phyloP scores from a whole-genome alignment of 2,329 filamentous ascomycete genomes.

The Cladosporium sp. region DNA sequence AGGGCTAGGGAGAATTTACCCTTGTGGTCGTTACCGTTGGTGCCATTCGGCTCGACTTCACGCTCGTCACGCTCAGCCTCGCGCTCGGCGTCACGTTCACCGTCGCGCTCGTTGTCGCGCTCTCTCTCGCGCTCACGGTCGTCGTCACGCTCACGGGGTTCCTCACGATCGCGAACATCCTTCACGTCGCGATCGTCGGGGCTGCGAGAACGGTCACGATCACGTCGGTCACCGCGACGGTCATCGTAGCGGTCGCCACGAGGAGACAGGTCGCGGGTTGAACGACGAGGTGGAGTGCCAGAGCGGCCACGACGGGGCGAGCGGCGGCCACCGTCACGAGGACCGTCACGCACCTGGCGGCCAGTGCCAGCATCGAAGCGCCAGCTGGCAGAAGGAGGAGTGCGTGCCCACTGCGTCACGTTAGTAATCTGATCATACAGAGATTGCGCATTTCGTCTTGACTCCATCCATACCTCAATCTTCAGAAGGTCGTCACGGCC shows the following conservation, averaged over 20 bases:
- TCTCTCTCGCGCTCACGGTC: conserved; percentile 61
- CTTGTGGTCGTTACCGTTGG: conserved; percentile 87
- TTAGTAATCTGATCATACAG: conserved; percentile 22
- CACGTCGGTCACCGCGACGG: conserved; percentile 68
- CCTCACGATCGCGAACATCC: conserved; percentile 58
- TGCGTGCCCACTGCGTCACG: conserved; percentile 84
- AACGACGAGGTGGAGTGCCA: conserved; percentile 16
- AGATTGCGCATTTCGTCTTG: background rate
- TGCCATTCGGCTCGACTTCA: conserved; percentile 28
- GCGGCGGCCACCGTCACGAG: conserved; percentile 58
- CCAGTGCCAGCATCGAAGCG: conserved; percentile 91
- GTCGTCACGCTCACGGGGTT: conserved; percentile 39
- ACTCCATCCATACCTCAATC: conserved; percentile 72
- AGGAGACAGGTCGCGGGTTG: conserved; percentile 17
- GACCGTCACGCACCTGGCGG: conserved; percentile 66
- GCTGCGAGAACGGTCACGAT: conserved; percentile 72
- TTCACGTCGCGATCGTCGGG: conserved; percentile 66
- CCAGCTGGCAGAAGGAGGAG: conserved; percentile 96
- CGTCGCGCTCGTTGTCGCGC: conserved; percentile 52
- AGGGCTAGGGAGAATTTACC: conserved; percentile 51
- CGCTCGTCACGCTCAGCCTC: conserved; percentile 46
- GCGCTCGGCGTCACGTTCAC: conserved; percentile 68
- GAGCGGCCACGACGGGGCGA: conserved; percentile 57
- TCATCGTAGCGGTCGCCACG: conserved; percentile 65
- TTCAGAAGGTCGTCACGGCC: conserved; percentile 93